A percentile compares a stretch with the other conserved stretches of the same genome.
phyloP scores from a whole-genome alignment of 2,329 filamentous ascomycete genomes.

The Microcyclosporella mali region DNA sequence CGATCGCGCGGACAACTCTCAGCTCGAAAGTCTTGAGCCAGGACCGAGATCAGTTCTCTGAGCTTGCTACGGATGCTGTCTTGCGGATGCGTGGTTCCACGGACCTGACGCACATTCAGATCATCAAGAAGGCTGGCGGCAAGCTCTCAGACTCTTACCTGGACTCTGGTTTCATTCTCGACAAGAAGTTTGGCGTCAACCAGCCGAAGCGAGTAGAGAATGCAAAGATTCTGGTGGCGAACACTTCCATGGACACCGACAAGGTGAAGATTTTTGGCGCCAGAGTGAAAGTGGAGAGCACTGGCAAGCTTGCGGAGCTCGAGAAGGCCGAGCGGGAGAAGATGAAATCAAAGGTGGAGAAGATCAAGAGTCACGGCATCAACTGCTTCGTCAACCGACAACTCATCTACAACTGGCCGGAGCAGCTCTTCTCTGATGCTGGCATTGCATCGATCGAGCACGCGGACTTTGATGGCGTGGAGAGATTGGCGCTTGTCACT shows the following conservation, averaged over 20 bases:
- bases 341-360: slow-evolving; percentile 99
- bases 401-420: slow-evolving; percentile 99
- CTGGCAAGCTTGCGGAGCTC: slow-evolving; percentile 93
- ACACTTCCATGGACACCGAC: slow-evolving; percentile 99
- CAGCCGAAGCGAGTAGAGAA: slow-evolving; percentile 97
- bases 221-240: slow-evolving; percentile 94
- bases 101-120: slow-evolving; percentile 95
- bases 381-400: slow-evolving; percentile 99
- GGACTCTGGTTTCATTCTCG: slow-evolving; percentile 95
- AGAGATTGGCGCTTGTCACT: slow-evolving; percentile 88
- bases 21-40: slow-evolving; percentile 96
- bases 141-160: slow-evolving; percentile 97
- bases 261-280: slow-evolving; percentile 99
- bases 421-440: slow-evolving; percentile 95
- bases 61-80: slow-evolving; percentile 85
- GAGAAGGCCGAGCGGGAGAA: slow-evolving; percentile 98
- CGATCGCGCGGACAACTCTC: slow-evolving; percentile 89
- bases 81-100: slow-evolving; percentile 82
- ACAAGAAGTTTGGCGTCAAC: slow-evolving; percentile 99
- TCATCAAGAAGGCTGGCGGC: slow-evolving; percentile 98
- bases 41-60: slow-evolving; percentile 85
- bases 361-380: slow-evolving; percentile 97
- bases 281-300: slow-evolving; percentile 91
- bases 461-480: slow-evolving; percentile 96
- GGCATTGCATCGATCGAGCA: slow-evolving; percentile 99